Evolutionary conservation across 148 eudicot species (phyloP).

Genomic region (Heliamphora exappendiculata): DNA sequence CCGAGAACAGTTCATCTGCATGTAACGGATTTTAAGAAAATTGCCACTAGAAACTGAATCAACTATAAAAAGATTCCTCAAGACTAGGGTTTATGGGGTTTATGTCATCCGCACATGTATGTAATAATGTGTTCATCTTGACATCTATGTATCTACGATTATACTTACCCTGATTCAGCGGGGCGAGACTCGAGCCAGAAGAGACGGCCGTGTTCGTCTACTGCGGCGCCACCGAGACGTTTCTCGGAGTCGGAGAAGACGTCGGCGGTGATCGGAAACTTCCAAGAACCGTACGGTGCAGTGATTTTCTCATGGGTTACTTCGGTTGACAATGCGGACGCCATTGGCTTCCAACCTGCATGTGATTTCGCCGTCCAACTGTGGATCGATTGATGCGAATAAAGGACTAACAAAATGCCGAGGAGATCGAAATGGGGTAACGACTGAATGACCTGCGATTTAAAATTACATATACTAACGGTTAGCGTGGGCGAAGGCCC

Average conservation of each 20-base stretch:
- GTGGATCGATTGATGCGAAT: not conserved
- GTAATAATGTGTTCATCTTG: not conserved
- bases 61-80: not conserved
- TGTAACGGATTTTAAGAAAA: conserved; percentile 5
- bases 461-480: too few relatives aligned
- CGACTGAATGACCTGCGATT: conserved; percentile 19
- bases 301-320: conserved; percentile 20
- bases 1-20: conserved; percentile 66
- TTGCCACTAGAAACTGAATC: conserved; percentile 3
- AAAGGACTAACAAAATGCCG: not conserved
- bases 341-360: conserved; percentile 7
- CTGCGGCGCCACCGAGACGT: conserved; percentile 67
- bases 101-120: too few relatives aligned
- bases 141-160: not conserved
- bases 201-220: conserved; percentile 59
- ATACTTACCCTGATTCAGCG: conserved; percentile 64
- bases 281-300: conserved; percentile 87
- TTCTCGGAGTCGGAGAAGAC: conserved; percentile 61
- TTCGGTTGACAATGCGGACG: conserved; percentile 14
- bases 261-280: conserved; percentile 84
- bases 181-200: conserved; percentile 87
- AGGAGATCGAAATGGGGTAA: not conserved
- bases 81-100: not conserved
- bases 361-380: not conserved
- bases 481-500: too few relatives aligned